Evolutionary conservation across 1,139 yeast genomes (phyloP).

Genomic region (Candida pseudoviswanathii): DNA sequence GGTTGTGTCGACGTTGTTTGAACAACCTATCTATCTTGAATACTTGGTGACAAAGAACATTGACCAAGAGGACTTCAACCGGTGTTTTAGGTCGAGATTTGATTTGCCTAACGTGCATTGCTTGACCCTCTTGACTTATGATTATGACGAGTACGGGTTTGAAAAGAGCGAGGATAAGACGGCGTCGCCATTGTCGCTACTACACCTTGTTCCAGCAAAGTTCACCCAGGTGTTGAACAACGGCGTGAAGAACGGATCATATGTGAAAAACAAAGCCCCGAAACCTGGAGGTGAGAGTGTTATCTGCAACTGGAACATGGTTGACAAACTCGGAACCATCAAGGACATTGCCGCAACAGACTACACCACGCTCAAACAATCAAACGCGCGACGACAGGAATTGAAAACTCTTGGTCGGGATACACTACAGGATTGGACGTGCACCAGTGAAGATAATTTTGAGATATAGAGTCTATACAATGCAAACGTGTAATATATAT

Average conservation of each 20-base stretch:
- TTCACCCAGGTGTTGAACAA: conserved; percentile 48
- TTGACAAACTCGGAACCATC: conserved; percentile 16
- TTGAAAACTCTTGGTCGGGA: conserved; percentile 26
- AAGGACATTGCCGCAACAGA: conserved; percentile 11
- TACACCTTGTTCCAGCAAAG: conserved; percentile 29
- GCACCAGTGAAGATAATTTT: conserved; percentile 37
- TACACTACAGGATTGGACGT: conserved; percentile 33
- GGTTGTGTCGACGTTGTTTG: conserved; percentile 47
- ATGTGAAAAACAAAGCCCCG: conserved; percentile 45
- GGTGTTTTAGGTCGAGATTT: conserved; percentile 54
- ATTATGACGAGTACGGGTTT: conserved; percentile 26
- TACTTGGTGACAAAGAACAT: conserved; percentile 51
- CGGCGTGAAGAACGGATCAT: conserved; percentile 57
- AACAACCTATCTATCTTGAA: conserved; percentile 40
- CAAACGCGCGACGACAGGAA: conserved; percentile 23
- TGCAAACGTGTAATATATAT: conserved; percentile 1
- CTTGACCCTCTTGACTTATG: conserved; percentile 25
- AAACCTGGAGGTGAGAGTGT: conserved; percentile 47
- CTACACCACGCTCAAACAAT: conserved; percentile 32
- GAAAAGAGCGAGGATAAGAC: conserved; percentile 22
- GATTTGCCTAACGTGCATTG: conserved; percentile 16
- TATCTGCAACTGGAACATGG: conserved; percentile 35
- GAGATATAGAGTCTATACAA: conserved; percentile 6
- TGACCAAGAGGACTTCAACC: conserved; percentile 36
- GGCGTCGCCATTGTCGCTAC: conserved; percentile 42